Base-by-base conservation (phyloP, 129 eudicot genomes). In the Chrysanthemum makinoi region DNA sequence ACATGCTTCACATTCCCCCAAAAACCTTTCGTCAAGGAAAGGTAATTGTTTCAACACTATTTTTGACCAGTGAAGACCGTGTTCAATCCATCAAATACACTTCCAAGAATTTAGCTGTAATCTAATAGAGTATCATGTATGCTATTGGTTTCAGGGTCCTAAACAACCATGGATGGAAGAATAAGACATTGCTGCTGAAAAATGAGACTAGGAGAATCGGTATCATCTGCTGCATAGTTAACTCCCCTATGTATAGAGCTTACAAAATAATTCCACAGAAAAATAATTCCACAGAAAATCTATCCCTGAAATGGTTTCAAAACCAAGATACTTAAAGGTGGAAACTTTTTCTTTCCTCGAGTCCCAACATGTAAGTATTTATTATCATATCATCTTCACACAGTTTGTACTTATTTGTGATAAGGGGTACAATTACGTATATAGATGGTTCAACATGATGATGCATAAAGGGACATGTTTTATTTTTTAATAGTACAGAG, bases 151-250 rank as follows among this genome's bases (percentile, higher is more conserved):
- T 66, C 70, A 92, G 98, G 98, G 98, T 33, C 95, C 91, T 20
- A 83, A 75, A 76, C 95, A 74, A 65, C 86, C 81, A 9, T 89
- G 98, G 96, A 92, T 92, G 96, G 86, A 65, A 44, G 77, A 80
- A 43, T 92, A 76, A 15, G 95, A 86, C 16, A 85, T 74, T 58
- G 53, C 33, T 33, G 62, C 26, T 13, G 63, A 72, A 46, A 81
- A 80, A 66, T 56, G 51, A 44, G 68, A 65, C 6, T 28, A 66
- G 62, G 67, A 30, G 74, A 54, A 8, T 54, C 22, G 48, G 18
- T 68, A 43, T 30, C 24, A 19, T 35, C 51, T 62, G 74, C 82
- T 65, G 82, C 78, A 33, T 80, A 79, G 81, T 69, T 54, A 72
- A 65, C n/a, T 60, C 11, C 60, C 58, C 15, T 65, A 1, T 63